phyloP scores from a whole-genome alignment of 2,329 filamentous ascomycete genomes.

The Aspergillus candidus region DNA sequence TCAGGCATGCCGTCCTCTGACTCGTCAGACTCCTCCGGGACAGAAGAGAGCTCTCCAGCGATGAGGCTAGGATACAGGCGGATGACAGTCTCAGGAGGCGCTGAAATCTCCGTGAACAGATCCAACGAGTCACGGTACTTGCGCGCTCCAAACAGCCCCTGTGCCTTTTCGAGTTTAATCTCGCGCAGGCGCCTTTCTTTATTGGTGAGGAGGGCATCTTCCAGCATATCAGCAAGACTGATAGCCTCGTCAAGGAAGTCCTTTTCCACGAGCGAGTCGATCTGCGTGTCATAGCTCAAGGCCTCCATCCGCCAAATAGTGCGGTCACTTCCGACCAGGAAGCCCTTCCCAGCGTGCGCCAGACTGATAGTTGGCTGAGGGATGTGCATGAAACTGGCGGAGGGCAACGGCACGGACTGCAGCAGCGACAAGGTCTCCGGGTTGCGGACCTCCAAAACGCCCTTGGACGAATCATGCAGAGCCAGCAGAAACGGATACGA shows the following conservation, averaged over 20 bases:
- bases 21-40: conserved; percentile 45
- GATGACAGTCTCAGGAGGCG: conserved; percentile 83
- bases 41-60: conserved; percentile 68
- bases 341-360: conserved; percentile 94
- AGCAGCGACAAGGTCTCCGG: conserved; percentile 85
- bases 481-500: conserved; percentile 94
- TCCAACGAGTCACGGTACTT: conserved; percentile 84
- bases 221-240: conserved; percentile 79
- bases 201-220: conserved; percentile 80
- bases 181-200: conserved; percentile 76
- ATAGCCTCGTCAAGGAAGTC: conserved; percentile 83
- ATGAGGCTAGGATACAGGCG: conserved; percentile 77
- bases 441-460: conserved; percentile 82
- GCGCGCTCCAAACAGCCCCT: conserved; percentile 70
- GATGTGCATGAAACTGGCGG: conserved; percentile 79
- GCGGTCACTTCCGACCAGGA: conserved; percentile 85
- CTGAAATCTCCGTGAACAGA: conserved; percentile 82
- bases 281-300: conserved; percentile 82
- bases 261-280: conserved; percentile 70
- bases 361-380: conserved; percentile 87
- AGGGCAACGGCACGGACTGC: conserved; percentile 75
- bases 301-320: conserved; percentile 95
- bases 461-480: conserved; percentile 75
- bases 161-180: conserved; percentile 87
- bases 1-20: conserved; percentile 25